Evolutionary conservation across 805 yeast genomes (phyloP).

Genomic region (Kodamaea laetipori): DNA sequence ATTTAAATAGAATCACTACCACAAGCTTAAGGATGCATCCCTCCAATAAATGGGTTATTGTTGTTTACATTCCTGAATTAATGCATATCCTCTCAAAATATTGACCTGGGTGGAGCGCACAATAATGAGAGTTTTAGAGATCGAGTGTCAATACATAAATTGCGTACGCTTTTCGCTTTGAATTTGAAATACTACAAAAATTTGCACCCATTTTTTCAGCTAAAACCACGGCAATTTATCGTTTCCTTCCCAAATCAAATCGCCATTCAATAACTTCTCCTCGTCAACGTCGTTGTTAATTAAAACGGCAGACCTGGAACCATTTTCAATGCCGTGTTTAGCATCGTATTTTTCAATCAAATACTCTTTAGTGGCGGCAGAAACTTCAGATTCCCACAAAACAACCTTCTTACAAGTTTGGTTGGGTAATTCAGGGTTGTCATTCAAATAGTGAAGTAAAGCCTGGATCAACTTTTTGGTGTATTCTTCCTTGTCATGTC

Average conservation of each 20-base stretch:
- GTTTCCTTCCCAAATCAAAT: conserved; percentile 44
- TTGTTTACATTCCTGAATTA: too few relatives aligned
- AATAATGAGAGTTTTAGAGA: too few relatives aligned
- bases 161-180: too few relatives aligned
- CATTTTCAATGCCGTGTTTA: conserved; percentile 31
- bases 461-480: conserved; percentile 19
- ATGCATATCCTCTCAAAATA: too few relatives aligned
- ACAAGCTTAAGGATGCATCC: too few relatives aligned
- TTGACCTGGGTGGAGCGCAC: too few relatives aligned
- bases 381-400: conserved; percentile 39
- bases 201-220: conserved; percentile 9
- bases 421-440: conserved; percentile 12
- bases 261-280: conserved; percentile 24
- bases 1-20: too few relatives aligned
- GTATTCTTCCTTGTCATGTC: conserved; percentile 19
- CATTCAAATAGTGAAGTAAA: conserved; percentile 19
- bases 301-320: conserved; percentile 39
- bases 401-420: conserved; percentile 22
- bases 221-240: conserved; percentile 47
- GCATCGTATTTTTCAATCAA: conserved; percentile 20
- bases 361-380: conserved; percentile 16
- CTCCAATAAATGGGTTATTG: too few relatives aligned
- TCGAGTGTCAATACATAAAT: too few relatives aligned
- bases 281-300: conserved; percentile 31
- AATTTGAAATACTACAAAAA: neutral